Percentiles rank a stretch among this genome's conserved stretches.
These are phyloP conservation scores for Spathaspora gorwiae DNA, from an alignment of 805 yeast genomes.

Conservation along the genomic window DNA sequence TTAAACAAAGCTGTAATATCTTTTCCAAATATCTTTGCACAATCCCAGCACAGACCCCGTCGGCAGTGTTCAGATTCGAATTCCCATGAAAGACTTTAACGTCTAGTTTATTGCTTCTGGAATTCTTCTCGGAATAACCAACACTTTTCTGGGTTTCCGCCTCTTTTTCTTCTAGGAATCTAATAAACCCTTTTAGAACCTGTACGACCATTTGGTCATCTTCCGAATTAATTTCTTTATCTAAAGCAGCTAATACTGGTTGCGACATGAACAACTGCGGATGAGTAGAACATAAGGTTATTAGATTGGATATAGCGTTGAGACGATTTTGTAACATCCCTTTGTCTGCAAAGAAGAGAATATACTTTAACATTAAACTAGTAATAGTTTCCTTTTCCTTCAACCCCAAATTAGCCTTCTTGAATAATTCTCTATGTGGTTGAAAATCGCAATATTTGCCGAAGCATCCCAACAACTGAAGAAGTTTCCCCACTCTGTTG, in stretches of 20 bases:
- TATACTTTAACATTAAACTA: slow-evolving; percentile 53
- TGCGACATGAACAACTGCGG: slow-evolving; percentile 63
- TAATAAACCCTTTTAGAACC: slow-evolving; percentile 53
- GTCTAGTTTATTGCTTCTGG: slow-evolving; percentile 35
- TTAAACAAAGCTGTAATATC: slow-evolving; percentile 47
- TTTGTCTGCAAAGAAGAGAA: slow-evolving; percentile 50
- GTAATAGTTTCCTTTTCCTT: slow-evolving; percentile 50
- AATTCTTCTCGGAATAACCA: slow-evolving; percentile 30
- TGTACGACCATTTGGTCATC: slow-evolving; percentile 43
- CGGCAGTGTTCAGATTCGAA: slow-evolving; percentile 46
- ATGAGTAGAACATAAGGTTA: slow-evolving; percentile 56
- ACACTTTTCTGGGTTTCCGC: slow-evolving; percentile 35
- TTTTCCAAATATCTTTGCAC: slow-evolving; percentile 56
- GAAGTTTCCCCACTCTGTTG: slow-evolving; percentile 48
- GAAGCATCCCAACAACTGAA: slow-evolving; percentile 64
- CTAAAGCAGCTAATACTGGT: slow-evolving; percentile 49
- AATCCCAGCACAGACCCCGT: slow-evolving; percentile 70
- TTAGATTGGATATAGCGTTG: slow-evolving; percentile 53
- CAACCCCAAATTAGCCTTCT: slow-evolving; percentile 35
- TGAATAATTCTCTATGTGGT: slow-evolving; percentile 34
- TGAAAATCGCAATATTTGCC: slow-evolving; percentile 69
- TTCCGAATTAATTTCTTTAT: slow-evolving; percentile 39
- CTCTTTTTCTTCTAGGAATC: slow-evolving; percentile 57
- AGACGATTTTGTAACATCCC: slow-evolving; percentile 34
- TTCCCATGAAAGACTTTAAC: slow-evolving; percentile 51